Evolutionary conservation across 139 green algal species (phyloP).

Genomic region (Tetraselmis chui): DNA sequence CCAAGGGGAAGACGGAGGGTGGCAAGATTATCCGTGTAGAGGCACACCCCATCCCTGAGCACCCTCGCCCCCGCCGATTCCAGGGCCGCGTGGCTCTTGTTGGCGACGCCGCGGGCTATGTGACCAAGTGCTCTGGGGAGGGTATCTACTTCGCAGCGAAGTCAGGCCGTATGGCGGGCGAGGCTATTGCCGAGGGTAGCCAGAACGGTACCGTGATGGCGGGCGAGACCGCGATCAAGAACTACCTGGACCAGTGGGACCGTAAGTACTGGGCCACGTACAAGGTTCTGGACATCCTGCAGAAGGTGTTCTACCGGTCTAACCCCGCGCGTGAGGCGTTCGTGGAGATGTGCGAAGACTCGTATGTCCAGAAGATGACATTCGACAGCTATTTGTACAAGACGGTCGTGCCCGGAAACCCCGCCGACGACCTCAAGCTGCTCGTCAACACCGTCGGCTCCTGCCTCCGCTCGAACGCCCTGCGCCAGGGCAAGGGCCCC

Average conservation of each 20-base stretch:
- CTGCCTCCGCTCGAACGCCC: conserved; percentile 88
- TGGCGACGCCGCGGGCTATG: conserved; percentile 93
- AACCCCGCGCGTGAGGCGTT: conserved; percentile 98
- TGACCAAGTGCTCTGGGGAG: conserved; percentile 95
- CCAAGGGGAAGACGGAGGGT: conserved; percentile 86
- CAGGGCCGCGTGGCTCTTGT: conserved; percentile 84
- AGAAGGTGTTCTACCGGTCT: conserved; percentile 96
- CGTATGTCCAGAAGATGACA: conserved; percentile 99
- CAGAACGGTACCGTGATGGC: conserved; percentile 76
- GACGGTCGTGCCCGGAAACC: conserved; percentile 98
- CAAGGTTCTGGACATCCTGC: conserved; percentile 99
- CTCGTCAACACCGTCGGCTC: conserved; percentile 79
- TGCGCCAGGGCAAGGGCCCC: conserved; percentile 62
- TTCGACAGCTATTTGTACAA: conserved; percentile 99
- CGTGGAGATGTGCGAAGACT: conserved; percentile 95
- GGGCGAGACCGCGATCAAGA: conserved; percentile 77
- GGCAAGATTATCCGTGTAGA: conserved; percentile 98
- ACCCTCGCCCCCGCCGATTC: conserved; percentile 78
- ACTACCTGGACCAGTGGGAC: conserved; percentile 96
- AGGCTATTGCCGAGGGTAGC: conserved; percentile 85
- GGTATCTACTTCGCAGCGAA: conserved; percentile 99
- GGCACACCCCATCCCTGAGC: conserved; percentile 96
- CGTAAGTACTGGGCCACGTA: conserved; percentile 99
- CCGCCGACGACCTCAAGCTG: conserved; percentile 95
- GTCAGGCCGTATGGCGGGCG: conserved; percentile 90